Base-by-base conservation (phyloP, 768 basidiomycete species). In the Russula virescens region DNA sequence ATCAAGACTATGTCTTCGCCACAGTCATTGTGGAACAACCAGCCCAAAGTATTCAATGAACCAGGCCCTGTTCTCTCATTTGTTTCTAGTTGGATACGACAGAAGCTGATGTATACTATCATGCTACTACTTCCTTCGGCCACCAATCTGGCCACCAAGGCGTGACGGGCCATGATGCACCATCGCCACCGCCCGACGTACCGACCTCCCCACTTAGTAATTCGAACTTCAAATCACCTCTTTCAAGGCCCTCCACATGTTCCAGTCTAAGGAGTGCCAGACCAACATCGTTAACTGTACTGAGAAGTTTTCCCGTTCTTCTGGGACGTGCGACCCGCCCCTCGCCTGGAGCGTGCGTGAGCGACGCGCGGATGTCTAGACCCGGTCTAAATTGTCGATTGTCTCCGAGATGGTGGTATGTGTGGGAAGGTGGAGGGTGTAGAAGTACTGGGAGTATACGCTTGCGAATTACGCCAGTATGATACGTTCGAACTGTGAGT, bases 401-500 rank as follows among this genome's bases (percentile, higher is more conserved):
- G 18, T 48, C 40, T 25, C 50, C 60, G 14, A 55, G 55, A 25
- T 19, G 42, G 14, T 52, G 62, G 14, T 51, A 26, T 19, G 60
- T 34, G 19, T 52, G 23, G 40, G 35, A 49, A 4, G 43, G 38
- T 7, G 47, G 49, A 42, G 76, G 65, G 64, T 82, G 78, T 35
- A 94, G 75, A 2, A 77, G 67, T n/a, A 98, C 82, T 2, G 94
- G 94, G 13, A 94, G 75, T 35, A 95, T 89, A 14, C 97, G 85
- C 73, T 98, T 98, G 64, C 97, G 81, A 47, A 97, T 78, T 28
- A 88, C 80, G 13, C 97, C 97, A 7, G 89, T 98, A 72, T 98
- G 94, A 73, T 96, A 96, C 42, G 96, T 98, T 55, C 97, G 84
- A 7, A 97, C 95, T 0, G 95, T 98, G 45, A 98, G 79, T 70